A percentile compares a stretch with the other conserved stretches of the same genome.
These are phyloP conservation scores for Darksidea phi DNA, from an alignment of 495 filamentous ascomycete genomes.

Conservation along the genomic window DNA sequence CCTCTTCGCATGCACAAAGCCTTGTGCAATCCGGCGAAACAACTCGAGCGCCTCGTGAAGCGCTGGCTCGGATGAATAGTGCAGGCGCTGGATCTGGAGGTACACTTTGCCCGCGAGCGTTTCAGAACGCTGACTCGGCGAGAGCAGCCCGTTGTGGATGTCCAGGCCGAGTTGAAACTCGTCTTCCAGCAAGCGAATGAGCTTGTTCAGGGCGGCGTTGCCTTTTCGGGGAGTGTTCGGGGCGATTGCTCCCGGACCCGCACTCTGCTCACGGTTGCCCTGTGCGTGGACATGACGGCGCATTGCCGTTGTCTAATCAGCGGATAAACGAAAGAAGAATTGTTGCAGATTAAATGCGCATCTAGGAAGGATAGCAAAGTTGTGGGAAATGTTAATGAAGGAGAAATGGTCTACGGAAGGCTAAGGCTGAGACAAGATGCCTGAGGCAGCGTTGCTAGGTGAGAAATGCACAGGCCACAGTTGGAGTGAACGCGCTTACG, in stretches of 20 bases:
- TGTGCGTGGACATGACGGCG: conserved; percentile 1
- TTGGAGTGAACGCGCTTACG: not conserved
- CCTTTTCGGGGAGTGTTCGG: not conserved
- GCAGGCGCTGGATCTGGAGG: conserved; percentile 17
- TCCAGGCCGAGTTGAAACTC: conserved; percentile 7
- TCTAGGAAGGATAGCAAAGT: not conserved
- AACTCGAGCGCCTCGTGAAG: not conserved
- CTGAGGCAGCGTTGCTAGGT: conserved; percentile 23
- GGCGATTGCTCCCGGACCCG: not conserved
- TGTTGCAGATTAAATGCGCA: not conserved
- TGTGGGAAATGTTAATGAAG: not conserved
- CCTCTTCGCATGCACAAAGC: not conserved
- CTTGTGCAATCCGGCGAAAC: not conserved
- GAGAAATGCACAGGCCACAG: not conserved
- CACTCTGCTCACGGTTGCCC: not conserved
- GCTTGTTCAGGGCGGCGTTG: conserved; percentile 5
- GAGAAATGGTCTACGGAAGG: conserved; percentile 1
- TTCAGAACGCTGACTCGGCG: conserved; percentile 6
- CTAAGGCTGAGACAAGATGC: conserved; percentile 18
- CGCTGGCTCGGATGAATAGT: not conserved
- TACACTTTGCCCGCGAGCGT: conserved; percentile 5
- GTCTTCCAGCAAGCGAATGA: conserved; percentile 14
- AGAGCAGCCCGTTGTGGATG: conserved; percentile 4
- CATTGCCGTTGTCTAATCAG: not conserved
- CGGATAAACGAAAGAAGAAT: not conserved